Conservation (phyloP, 768 basidiomycete genomes). For the Tylopilus rubrobrunneus region DNA sequence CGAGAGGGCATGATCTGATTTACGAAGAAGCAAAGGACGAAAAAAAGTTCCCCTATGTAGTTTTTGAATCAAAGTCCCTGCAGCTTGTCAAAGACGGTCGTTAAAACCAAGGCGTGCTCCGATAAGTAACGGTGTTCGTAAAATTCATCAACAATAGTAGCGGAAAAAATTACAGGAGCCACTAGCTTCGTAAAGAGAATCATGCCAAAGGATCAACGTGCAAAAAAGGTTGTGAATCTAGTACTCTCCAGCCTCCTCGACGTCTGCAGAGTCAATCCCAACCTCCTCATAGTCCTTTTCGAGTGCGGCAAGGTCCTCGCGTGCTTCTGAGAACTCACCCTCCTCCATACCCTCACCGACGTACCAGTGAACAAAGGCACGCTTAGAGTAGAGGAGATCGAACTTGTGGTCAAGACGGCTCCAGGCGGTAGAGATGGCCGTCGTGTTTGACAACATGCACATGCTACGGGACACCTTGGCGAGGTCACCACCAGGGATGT, state of each 20-base stretch:
- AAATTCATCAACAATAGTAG: slow-evolving; percentile 30
- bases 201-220: slow-evolving; percentile 11
- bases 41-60: too few relatives aligned
- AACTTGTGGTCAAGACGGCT: slow-evolving; percentile 75
- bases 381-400: slow-evolving; percentile 71
- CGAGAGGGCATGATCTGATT: too few relatives aligned
- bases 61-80: too few relatives aligned
- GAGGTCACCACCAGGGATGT: slow-evolving; percentile 72
- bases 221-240: slow-evolving; percentile 19
- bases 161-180: slow-evolving; percentile 28
- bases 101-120: too few relatives aligned
- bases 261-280: slow-evolving; percentile 50
- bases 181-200: slow-evolving; percentile 16
- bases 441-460: slow-evolving; percentile 78
- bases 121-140: not conserved
- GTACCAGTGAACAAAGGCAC: slow-evolving; percentile 57
- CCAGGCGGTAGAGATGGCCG: slow-evolving; percentile 72
- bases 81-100: too few relatives aligned
- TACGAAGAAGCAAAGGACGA: too few relatives aligned
- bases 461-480: slow-evolving; percentile 72
- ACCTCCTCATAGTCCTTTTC: slow-evolving; percentile 97
- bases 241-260: slow-evolving; percentile 49
- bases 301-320: slow-evolving; percentile 99
- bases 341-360: slow-evolving; percentile 80
- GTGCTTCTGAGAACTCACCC: slow-evolving; percentile 98